Conservation (phyloP, 2,329 filamentous ascomycete genomes). For the Talaromyces piceae region DNA sequence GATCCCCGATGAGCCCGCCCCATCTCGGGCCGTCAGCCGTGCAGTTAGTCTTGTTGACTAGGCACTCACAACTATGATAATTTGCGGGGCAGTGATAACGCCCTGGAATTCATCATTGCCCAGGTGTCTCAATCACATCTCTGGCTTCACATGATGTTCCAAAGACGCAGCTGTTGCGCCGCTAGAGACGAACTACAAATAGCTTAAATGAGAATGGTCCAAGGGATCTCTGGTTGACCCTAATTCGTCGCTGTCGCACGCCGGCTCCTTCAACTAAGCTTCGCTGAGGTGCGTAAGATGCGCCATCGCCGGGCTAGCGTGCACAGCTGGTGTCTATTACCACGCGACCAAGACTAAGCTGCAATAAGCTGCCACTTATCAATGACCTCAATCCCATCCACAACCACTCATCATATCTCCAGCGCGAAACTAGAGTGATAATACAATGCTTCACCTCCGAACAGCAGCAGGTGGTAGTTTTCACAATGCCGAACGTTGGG, state of each 20-base stretch:
- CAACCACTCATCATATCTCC: neutral
- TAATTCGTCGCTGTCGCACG: neutral
- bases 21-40: neutral
- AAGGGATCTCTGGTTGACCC: neutral
- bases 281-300: neutral
- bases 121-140: too few species aligned
- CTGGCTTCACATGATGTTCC: too few species aligned
- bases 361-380: too few species aligned
- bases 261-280: neutral
- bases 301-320: neutral
- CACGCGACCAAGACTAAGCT: neutral
- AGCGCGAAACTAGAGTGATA: neutral
- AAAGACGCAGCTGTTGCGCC: neutral
- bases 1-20: neutral
- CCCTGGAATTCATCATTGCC: too few species aligned
- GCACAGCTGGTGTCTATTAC: neutral
- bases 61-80: too few species aligned
- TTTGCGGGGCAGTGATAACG: too few species aligned
- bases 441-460: neutral
- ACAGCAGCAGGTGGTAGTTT: neutral
- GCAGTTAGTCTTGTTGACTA: too few species aligned
- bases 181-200: neutral
- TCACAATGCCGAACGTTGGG: slow-evolving; percentile 3
- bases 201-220: neutral
- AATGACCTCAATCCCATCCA: neutral